Evolutionary conservation across 257 asterid genomes (phyloP), one percentile per base, ranked within the genome.

Genomic region (Ballota nigra): DNA sequence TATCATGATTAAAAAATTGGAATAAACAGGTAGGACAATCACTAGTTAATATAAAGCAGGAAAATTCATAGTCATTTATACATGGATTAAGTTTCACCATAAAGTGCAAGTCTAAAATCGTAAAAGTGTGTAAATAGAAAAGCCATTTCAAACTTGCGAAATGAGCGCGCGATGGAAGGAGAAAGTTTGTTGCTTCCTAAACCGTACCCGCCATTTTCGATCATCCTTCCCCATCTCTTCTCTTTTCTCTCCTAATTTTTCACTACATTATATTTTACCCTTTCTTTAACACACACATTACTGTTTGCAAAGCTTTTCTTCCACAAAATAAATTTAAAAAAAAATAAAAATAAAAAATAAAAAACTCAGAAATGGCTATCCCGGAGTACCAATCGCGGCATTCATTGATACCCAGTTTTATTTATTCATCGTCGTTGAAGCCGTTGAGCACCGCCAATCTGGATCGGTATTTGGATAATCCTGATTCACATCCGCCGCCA

Each of bases 351-450:
- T 5, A 1, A 49, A 28, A 49, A n/a, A n/a, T n/a, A n/a, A 59
- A 60, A 12, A 43, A 33, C 1, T 53, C 51, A 63, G 40, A 63
- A 63, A 83, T 83, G 88, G 82, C 77, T 26, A 76, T 73, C 70
- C 70, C 76, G 5, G 86, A 83, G 63, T 66, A 53, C 52, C 65
- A 81, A 47, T 64, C 85, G 3, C 78, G 74, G 52, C 78, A 53
- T 22, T 68, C 85, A 10, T 58, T 77, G 83, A 78, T 83, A 82
- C 88, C 88, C 22, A 68, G 56, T 34, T 83, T 59, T 47, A 75
- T 83, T 0, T 83, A 83, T 68, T 51, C 80, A 1, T 26, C 77
- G 2, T 64, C 74, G 57, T 23, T 70, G 16, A 67, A 61, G 51
- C 53, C 70, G 53, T 55, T 38, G 29, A 40, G 75, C 69, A 26